Evolutionary conservation across 1,139 yeast genomes (phyloP), one percentile per base, ranked within the genome.

Genomic region (Yamadazyma pseudoaaseri): DNA sequence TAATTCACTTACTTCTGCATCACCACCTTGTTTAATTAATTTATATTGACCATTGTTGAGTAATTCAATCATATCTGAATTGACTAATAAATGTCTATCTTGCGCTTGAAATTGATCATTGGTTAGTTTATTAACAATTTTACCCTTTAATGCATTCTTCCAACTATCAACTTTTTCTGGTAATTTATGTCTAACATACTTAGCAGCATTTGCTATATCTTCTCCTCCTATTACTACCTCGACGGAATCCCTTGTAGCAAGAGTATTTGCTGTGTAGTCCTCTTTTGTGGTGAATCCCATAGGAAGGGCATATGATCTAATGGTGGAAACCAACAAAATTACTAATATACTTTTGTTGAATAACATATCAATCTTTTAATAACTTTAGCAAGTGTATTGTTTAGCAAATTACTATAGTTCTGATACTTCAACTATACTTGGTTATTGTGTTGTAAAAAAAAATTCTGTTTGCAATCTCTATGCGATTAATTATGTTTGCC

Each of bases 111-210:
- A 15, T 6, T 20, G 21, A n/a, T 35, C 29, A 15, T 33, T 15
- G 27, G 23, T 23, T 33, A 39, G 15, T 26, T 22, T 29, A 18
- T 37, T 25, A 10, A 39, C 33, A 4, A 43, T 22, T 45, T 48
- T 50, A 30, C 54, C 67, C 57, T 69, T 70, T 10, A 71, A 66
- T 49, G 70, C 65, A 62, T 70, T 38, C 30, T 51, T 49, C 29
- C 54, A 31, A 13, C 41, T 42, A 12, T 15, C 18, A 10, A 26
- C 20, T 17, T 23, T 20, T 26, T 48, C 47, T 3, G 60, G 58
- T 3, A 52, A 36, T 34, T 51, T 53, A 34, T 48, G 38, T 27
- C 43, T 34, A 3, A 49, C 49, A 30, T 54, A 48, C 25, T 44
- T 49, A 1, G 55, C 52, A n/a, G 55, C 52, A 27, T 49, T 44